Percentiles rank a stretch among this genome's conserved stretches.
phyloP scores from a whole-genome alignment of 2,329 filamentous ascomycete genomes.

The Cladophialophora carrionii region DNA sequence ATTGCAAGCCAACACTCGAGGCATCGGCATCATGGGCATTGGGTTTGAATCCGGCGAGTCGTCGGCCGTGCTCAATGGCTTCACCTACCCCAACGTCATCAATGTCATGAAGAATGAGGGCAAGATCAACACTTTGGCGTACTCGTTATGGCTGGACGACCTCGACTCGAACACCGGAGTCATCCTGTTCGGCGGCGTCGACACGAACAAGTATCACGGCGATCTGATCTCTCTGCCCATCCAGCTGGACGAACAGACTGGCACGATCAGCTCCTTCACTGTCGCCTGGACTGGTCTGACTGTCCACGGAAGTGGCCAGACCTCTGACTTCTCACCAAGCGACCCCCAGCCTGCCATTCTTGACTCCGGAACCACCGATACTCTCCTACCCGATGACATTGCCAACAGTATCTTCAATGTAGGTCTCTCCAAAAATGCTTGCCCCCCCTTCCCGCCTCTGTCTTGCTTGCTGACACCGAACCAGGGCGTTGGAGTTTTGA shows the following conservation, averaged over 20 bases:
- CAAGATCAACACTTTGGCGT: constrained; percentile 53
- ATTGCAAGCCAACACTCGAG: constrained; percentile 31
- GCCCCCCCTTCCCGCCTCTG: neutral
- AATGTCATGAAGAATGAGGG: constrained; percentile 65
- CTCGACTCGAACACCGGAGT: constrained; percentile 65
- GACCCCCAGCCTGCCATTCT: constrained; percentile 61
- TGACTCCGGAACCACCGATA: constrained; percentile 75
- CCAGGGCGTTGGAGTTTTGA: constrained; percentile 38
- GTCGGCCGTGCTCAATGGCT: constrained; percentile 36
- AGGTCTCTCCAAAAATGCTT: constrained; percentile 48
- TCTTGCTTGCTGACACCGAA: neutral
- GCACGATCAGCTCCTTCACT: constrained; percentile 51
- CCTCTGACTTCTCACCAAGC: constrained; percentile 45
- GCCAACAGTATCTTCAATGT: constrained; percentile 58
- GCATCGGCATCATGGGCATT: constrained; percentile 47
- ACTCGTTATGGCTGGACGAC: constrained; percentile 49
- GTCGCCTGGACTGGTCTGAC: constrained; percentile 51
- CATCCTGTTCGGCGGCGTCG: constrained; percentile 80
- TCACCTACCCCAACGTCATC: constrained; percentile 63
- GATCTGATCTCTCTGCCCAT: constrained; percentile 65
- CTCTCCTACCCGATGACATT: constrained; percentile 68
- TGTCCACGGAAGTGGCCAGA: constrained; percentile 39
- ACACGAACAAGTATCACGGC: constrained; percentile 72
- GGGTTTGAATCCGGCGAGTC: constrained; percentile 43
- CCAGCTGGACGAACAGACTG: constrained; percentile 55